Evolutionary conservation across 441 rosid genomes (phyloP).

Genomic region (Croton setiger): DNA sequence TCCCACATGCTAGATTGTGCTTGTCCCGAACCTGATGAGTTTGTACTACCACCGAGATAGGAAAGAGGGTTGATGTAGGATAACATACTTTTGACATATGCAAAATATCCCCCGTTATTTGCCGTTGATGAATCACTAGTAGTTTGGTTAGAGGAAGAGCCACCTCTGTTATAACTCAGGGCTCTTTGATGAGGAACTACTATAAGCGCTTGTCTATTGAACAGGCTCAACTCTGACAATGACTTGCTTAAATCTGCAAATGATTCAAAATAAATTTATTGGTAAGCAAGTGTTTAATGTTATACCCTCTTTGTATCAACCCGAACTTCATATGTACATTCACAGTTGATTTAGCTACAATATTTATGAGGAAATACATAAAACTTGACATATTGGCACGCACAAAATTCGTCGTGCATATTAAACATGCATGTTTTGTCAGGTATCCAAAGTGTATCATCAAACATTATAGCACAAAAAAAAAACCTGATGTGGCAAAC

Average conservation of each 20-base stretch:
- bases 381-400: too few species aligned
- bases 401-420: too few species aligned
- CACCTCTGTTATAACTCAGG: constrained; percentile 35
- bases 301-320: too few species aligned
- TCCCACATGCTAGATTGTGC: constrained; percentile 45
- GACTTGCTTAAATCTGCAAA: constrained; percentile 68
- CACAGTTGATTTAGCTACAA: too few species aligned
- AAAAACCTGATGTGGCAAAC: too few species aligned
- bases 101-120: constrained; percentile 60
- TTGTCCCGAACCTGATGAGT: constrained; percentile 43
- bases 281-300: too few species aligned
- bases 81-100: constrained; percentile 43
- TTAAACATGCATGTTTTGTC: too few species aligned
- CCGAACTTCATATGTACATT: too few species aligned
- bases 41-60: constrained; percentile 47
- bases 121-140: constrained; percentile 32
- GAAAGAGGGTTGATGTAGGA: constrained; percentile 83
- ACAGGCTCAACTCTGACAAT: constrained; percentile 59
- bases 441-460: too few species aligned
- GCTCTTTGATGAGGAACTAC: constrained; percentile 57
- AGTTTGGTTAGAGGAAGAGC: constrained; percentile 30
- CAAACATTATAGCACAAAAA: too few species aligned
- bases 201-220: constrained; percentile 75
- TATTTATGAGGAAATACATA: too few species aligned
- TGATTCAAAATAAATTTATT: constrained; percentile 9